Base-by-base conservation (phyloP, 495 filamentous ascomycete genomes). In the Parathielavia appendiculata region DNA sequence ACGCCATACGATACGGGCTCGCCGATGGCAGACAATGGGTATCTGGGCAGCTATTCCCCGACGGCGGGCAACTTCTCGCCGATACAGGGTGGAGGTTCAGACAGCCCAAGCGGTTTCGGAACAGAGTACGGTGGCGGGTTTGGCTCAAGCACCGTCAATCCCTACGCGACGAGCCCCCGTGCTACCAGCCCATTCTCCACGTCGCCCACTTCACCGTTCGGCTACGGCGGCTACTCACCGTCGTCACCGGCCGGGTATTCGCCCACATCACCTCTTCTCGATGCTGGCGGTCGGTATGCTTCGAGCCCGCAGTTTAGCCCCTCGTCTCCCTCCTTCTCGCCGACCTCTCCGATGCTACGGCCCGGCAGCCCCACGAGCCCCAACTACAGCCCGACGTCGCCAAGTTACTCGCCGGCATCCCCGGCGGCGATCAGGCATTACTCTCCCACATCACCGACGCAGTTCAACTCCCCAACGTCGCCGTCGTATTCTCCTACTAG, bases 1-100 rank as follows among this genome's bases (percentile, higher is more conserved):
- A 99, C 93, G 19, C 95, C 95, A 8, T 99, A 99, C 70, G 93
- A 96, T 64, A 87, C 84, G 44, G 89, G 86, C 53, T 97, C 93
- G 26, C 93, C 93, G 8, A 84, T 92, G 79, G 83, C 84, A 34
- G 91, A 92, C 63, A 86, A 80, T 54, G 84, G 84, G 48, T 76
- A 76, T 14, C 86, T 72, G 77, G 88, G 87, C 58, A 50, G 73
- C 63, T 59, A 71, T 62, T 87, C 88, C 8, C 86, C 89, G 30
- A 88, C 90, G 63, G 86, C 86, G 54, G 86, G 88, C 65, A 86
- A 92, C 58, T 99, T 97, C 84, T 96, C 91, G 19, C 93, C 93
- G 35, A 93, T 99, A 57, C 85, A 85, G 41, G 82, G 87, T 59
- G 76, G 82, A 19, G 87, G 86, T 7, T 83, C 86, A 13, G 90